These are phyloP conservation scores for Cryptomeria japonica DNA, from an alignment of 75 land plant species.

Conservation along the genomic window DNA sequence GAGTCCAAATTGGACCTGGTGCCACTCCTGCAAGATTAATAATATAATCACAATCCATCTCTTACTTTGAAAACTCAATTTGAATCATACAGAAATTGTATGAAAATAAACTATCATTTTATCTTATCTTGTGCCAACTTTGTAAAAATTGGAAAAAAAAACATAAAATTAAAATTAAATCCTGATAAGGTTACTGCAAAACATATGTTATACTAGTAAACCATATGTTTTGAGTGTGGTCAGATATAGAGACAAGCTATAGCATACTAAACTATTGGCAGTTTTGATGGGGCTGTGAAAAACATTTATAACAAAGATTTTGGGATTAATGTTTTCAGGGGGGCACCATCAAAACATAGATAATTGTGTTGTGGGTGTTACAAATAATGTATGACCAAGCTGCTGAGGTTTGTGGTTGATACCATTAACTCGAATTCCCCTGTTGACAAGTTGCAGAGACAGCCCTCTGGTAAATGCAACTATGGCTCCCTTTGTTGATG, in stretches of 20 bases:
- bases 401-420: background rate
- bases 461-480: slow-evolving; percentile 69
- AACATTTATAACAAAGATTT: too few species aligned
- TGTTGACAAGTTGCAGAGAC: slow-evolving; percentile 67
- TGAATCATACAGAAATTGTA: background rate
- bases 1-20: slow-evolving; percentile 85
- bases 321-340: background rate
- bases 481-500: slow-evolving; percentile 84
- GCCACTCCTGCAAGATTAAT: slow-evolving; percentile 50
- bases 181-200: too few species aligned
- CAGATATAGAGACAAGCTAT: too few species aligned
- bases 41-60: background rate
- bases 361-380: background rate
- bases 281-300: too few species aligned
- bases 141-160: too few species aligned
- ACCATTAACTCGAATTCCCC: slow-evolving; percentile 86
- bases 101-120: background rate
- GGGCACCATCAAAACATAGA: background rate
- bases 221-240: too few species aligned
- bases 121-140: background rate
- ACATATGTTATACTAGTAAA: too few species aligned
- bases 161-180: too few species aligned
- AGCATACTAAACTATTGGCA: too few species aligned
- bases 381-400: background rate
- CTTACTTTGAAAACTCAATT: background rate